A percentile compares a stretch with the other conserved stretches of the same genome.
Evolutionary conservation across 768 basidiomycete genomes (phyloP).

Genomic region (Solioccasus polychromus): DNA sequence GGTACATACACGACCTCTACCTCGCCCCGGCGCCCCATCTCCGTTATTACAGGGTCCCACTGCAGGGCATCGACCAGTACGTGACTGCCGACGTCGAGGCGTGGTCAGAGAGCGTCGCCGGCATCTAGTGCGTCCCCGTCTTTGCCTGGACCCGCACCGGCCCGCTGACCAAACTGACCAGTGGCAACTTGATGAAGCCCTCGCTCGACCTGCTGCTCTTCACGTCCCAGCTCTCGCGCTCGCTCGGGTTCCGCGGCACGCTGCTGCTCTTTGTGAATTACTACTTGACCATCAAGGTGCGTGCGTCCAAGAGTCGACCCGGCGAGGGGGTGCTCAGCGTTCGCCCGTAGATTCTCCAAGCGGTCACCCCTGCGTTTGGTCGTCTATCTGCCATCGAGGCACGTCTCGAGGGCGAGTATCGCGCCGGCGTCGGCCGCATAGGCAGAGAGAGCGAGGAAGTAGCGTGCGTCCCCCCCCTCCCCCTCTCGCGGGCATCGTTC

Average conservation of each 20-base stretch:
- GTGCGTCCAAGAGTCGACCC: too few species aligned
- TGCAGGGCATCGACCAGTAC: slow-evolving; percentile 86
- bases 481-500: neutral
- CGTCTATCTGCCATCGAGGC: slow-evolving; percentile 86
- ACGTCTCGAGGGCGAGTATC: slow-evolving; percentile 85
- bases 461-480: slow-evolving; percentile 52
- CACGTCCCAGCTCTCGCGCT: slow-evolving; percentile 84
- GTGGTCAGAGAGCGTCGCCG: slow-evolving; percentile 83
- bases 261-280: slow-evolving; percentile 79
- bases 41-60: slow-evolving; percentile 62
- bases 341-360: slow-evolving; percentile 57
- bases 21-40: slow-evolving; percentile 71
- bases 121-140: slow-evolving; percentile 71
- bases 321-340: neutral
- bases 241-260: slow-evolving; percentile 84
- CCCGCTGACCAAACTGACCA: too few species aligned
- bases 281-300: slow-evolving; percentile 66
- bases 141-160: too few species aligned
- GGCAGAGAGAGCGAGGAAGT: slow-evolving; percentile 91
- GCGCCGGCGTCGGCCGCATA: slow-evolving; percentile 80
- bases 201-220: slow-evolving; percentile 88
- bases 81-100: slow-evolving; percentile 90
- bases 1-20: slow-evolving; percentile 91
- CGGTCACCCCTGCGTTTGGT: slow-evolving; percentile 92
- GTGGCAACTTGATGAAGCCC: slow-evolving; percentile 92